Evolutionary conservation across 495 filamentous ascomycete species (phyloP).

Genomic region (Thermochaetoides thermophila): DNA sequence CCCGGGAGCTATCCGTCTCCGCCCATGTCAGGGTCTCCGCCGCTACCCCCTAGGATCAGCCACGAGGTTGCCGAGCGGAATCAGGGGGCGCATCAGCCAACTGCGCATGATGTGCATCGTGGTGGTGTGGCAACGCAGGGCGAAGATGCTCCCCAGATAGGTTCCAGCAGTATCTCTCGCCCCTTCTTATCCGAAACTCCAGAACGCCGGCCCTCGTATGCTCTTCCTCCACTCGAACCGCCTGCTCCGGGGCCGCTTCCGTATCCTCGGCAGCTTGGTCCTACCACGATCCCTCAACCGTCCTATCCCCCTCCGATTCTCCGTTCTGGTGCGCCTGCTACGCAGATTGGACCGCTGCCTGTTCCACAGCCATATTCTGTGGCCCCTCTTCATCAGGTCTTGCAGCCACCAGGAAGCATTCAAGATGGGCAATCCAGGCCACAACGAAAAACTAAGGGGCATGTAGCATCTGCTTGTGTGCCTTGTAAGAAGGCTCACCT

Average conservation of each 20-base stretch:
- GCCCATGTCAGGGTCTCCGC: constrained; percentile 75
- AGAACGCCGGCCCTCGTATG: constrained; percentile 21
- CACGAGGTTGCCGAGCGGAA: constrained; percentile 43
- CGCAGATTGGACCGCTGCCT: constrained; percentile 14
- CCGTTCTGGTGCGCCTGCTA: no score
- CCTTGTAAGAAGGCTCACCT: constrained; percentile 97
- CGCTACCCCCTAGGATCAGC: constrained; percentile 48
- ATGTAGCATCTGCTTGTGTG: constrained; percentile 92
- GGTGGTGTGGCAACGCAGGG: constrained; percentile 26
- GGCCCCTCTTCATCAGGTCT: constrained; percentile 16
- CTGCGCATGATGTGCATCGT: constrained; percentile 34
- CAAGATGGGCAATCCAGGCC: constrained; percentile 40
- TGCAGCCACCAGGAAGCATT: constrained; percentile 23
- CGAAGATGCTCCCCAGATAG: constrained; percentile 20
- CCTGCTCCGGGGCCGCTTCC: constrained; percentile 20
- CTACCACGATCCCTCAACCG: constrained; percentile 15
- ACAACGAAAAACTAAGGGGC: constrained; percentile 78
- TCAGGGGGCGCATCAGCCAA: constrained; percentile 34
- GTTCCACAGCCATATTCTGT: constrained; percentile 20
- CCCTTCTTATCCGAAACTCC: constrained; percentile 24
- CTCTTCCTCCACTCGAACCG: constrained; percentile 24
- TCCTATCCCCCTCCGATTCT: no score
- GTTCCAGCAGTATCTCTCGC: constrained; percentile 21
- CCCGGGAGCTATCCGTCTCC: constrained; percentile 57
- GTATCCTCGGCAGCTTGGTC: constrained; percentile 22